Evolutionary conservation across 495 filamentous ascomycete species (phyloP), one percentile per base, ranked within the genome.

Genomic region (Aspergillus egyptiacus): DNA sequence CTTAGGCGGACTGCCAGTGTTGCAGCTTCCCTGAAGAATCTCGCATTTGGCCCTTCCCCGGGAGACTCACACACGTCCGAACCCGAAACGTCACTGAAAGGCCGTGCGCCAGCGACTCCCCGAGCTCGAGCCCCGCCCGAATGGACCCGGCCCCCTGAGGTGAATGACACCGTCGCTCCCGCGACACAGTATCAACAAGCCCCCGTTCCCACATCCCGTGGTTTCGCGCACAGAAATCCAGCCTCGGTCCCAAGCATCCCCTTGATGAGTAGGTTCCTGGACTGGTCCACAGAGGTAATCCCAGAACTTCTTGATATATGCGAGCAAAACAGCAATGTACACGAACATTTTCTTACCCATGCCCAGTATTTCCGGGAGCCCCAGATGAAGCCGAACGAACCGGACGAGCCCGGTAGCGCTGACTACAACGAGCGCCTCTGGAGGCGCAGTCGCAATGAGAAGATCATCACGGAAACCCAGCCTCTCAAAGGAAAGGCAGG

Each of bases 371-470:
- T 96, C 78, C 87, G 93, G 34, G 90, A 99, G 66, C 94, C 94
- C 33, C 93, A 99, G 67, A 99, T 99, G 93, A 93, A 91, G 60
- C 83, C 87, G 11, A 87, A 84, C 43, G 93, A 99, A 57, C 86
- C 90, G 20, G 93, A 99, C 51, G 93, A 99, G 65, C 93, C 93
- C 17, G 93, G 93, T 10, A 95, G 88, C 54, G 82, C 87, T n/a
- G 90, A 97, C 58, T 97, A 99, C 67, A 99, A 99, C 62, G 80
- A 89, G 55, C 82, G 93, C 15, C 73, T 99, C 3, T 99, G 94
- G 94, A 77, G 93, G 41, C 78, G 93, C 46, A 84, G 87, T 38
- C 84, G 93, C 32, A 99, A 99, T 55, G 93, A 99, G 61, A 82
- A 78, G 40, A 95, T 95, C 49, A 82, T 99, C 38, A 74, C 82